Base-by-base conservation (phyloP, 2,329 filamentous ascomycete species). In the Fusarium brachygibbosum region DNA sequence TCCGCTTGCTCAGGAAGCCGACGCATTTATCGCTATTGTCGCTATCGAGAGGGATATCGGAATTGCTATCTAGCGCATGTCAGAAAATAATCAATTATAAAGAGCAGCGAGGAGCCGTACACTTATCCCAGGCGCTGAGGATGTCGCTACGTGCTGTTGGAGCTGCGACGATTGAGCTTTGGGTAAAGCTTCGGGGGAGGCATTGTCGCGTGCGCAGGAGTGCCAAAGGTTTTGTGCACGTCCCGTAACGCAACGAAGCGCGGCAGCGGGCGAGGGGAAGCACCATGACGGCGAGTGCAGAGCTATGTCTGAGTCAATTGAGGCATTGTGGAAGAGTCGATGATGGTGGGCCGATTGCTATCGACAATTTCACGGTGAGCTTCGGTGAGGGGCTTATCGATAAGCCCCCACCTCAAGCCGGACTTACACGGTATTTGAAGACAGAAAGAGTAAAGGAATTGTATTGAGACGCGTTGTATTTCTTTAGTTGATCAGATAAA, bases 1-100 rank as follows among this genome's bases (percentile, higher is more conserved):
- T 86, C 31, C 89, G 85, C 63, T 88, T 88, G 28, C 89, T 88
- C 1, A 97, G 79, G 72, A 94, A 96, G 21, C 94, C 94, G 7
- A 78, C 69, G 14, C 67, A 72, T 52, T 63, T 54, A 3, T 70
- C 66, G 1, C 75, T 61, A 8, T 38, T 51, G 12, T 64, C 60
- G 3, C 58, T 38, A 4, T 74, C 69, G 11, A 71, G 35, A 3
- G 72, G 71, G 1, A 73, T 61, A 32, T 75, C 68, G 21, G 66
- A 58, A 34, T 70, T 74, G 42, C 73, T 73, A 63, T 77, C 79
- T 81, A 50, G 35, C 21, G 21, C 17, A 31, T 11, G 49, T 70
- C 35, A 54, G 42, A 32, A 16, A 45, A 13, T 9, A 16, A 7
- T 12, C 31, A 5, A 21, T 0, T 3, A 17, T 12, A 23, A 38